Conservation (phyloP, 169 alveolate species). For the Cryptosporidium parvum region DNA sequence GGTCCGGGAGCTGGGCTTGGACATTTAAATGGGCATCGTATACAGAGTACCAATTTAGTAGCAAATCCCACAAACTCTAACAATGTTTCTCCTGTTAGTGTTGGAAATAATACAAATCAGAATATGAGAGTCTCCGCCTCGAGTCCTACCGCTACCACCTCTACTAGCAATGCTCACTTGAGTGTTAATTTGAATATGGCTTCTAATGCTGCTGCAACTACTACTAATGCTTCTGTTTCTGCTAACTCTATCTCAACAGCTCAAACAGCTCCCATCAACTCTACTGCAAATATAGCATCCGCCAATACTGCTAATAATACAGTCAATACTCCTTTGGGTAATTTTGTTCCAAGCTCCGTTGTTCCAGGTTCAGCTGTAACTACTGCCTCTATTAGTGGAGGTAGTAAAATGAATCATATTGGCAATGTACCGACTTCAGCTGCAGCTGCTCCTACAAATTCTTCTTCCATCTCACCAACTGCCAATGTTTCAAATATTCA, state of each 20-base stretch:
- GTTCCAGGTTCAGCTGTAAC: not conserved
- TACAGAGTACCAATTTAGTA: not conserved
- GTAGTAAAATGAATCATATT: not conserved
- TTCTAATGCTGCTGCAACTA: not conserved
- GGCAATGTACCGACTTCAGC: not conserved
- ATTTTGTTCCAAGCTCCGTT: not conserved
- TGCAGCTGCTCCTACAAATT: not conserved
- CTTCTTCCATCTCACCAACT: not conserved
- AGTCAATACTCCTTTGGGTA: not conserved
- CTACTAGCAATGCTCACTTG: not conserved
- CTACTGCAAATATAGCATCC: not conserved
- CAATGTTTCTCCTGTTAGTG: not conserved
- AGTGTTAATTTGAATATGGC: not conserved
- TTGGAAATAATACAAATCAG: not conserved
- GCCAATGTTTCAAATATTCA: not conserved
- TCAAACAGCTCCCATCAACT: not conserved
- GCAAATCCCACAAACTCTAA: not conserved
- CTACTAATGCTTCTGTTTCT: not conserved
- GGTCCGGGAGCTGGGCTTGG: not conserved
- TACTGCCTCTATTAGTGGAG: not conserved
- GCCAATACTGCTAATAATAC: not conserved
- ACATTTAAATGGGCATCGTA: not conserved
- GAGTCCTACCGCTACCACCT: not conserved
- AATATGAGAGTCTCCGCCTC: not conserved
- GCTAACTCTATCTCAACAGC: not conserved